Evolutionary conservation across 2,329 filamentous ascomycete genomes (phyloP), one percentile per base, ranked within the genome.

Genomic region (Fragosphaeria purpurea): DNA sequence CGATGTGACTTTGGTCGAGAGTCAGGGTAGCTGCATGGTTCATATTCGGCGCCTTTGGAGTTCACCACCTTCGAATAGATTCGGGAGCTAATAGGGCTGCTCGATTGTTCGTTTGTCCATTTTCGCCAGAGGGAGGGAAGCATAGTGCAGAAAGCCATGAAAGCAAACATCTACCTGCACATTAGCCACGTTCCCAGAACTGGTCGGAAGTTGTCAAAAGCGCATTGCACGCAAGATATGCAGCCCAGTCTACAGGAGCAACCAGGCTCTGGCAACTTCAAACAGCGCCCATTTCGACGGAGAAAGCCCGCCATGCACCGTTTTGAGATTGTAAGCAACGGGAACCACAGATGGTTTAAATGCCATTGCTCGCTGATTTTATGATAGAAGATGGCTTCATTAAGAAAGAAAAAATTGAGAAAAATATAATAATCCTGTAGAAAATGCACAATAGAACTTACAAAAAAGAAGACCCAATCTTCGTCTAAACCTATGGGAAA

Each of bases 1-100:
- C 68, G 63, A 50, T 70, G 60, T 0, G 53, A 57, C 47, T 71
- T 71, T 9, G 57, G 57, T 1, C 69, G 62, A 41, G 70, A 65
- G 52, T 66, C 70, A 0, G 69, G 69, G 41, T 67, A 66, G 4
- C 60, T 59, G 1, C 59, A 60, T 6, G 69, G 63, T 44, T 62
- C 54, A 11, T 56, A 55, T 46, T 66, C 64, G 46, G 65, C 66
- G 11, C 64, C 60, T 51, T 67, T 63, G 3, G 64, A 65, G 43
- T 65, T 66, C 3, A 54, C 59, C 1, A 61, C 38, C 9, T 52
- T 50, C 32, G 54, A 33, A 13, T 57, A 58, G 7, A 66, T 8
- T 33, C 40, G 41, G 47, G 50, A 56, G 41, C 8, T 44, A 12
- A 42, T 32, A 1, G 30, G 6, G 8, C 7, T 22, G 22, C 3